Evolutionary conservation across 1,284 basidiomycete genomes (phyloP).

Genomic region (Cystobasidium pallidum): DNA sequence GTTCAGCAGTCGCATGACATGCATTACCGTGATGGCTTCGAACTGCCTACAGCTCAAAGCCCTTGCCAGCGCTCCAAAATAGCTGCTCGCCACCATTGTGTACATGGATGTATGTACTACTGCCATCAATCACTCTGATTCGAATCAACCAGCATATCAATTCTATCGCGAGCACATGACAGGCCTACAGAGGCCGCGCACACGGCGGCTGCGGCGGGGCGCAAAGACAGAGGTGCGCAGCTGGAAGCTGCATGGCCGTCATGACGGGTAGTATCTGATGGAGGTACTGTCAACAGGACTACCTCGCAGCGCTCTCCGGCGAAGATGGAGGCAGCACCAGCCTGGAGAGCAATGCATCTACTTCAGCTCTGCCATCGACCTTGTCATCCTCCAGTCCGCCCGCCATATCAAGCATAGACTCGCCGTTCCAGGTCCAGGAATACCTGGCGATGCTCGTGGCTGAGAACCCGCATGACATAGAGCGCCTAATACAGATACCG

Average conservation of each 20-base stretch:
- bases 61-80: background rate
- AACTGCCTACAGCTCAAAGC: background rate
- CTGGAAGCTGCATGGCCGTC: background rate
- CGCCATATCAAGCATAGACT: slow-evolving; percentile 63
- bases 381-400: background rate
- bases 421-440: slow-evolving; percentile 91
- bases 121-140: background rate
- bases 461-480: slow-evolving; percentile 82
- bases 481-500: slow-evolving; percentile 78
- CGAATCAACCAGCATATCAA: too few species aligned
- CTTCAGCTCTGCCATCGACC: background rate
- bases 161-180: background rate
- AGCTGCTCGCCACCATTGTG: background rate
- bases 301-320: slow-evolving; percentile 25
- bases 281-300: slow-evolving; percentile 7
- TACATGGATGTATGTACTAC: background rate
- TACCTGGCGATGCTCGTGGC: slow-evolving; percentile 87
- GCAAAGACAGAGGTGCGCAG: slow-evolving; percentile 29
- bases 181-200: background rate
- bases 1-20: background rate
- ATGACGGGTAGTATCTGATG: background rate
- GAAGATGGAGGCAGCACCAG: slow-evolving; percentile 6
- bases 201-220: slow-evolving; percentile 30
- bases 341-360: background rate
- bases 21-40: background rate